Base-by-base conservation (phyloP, 257 asterid genomes). In the Solanum infundibuliforme region DNA sequence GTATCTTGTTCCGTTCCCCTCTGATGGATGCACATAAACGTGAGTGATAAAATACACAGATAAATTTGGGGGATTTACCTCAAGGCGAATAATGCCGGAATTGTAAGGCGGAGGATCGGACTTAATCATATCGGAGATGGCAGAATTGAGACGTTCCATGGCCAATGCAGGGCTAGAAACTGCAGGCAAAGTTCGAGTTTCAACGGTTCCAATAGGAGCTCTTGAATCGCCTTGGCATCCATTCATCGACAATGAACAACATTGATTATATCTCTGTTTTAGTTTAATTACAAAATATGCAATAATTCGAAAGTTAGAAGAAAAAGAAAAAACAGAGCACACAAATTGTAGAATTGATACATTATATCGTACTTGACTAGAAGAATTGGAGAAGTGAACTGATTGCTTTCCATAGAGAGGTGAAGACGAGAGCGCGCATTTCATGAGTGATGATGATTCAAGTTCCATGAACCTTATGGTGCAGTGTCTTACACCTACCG, bases 1-100 rank as follows among this genome's bases (percentile, higher is more conserved):
- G 25, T 55, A 55, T 18, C 25, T 21, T 55, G 11, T 55, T 55
- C 25, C 25, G 66, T 7, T 55, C 10, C 25, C 25, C 25, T 55
- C 11, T 55, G 12, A 18, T 48, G 60, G 23, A 48, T 48, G 60
- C 21, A 48, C 21, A 14, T 52, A 6, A 6, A 18, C n/a, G 65
- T 18, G n/a, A 55, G 65, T 7, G n/a, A 55, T 55, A 55, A 55
- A 6, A 55, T 55, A 55, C 65, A 20, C 11, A 55, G 66, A 7
- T 34, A 6, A 52, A 39, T 41, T 32, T 60, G 5, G 36, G 25
- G 66, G 18, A 38, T 32, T 29, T 91, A 94, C 99, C 99, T 96
- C 94, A 27, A 96, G 91, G 62, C 98, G 95, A 71, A 96, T 95
- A 46, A 96, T 89, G 83, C 99, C 99, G 7, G 98, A 96, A 4